Base-by-base conservation (phyloP, 1,284 basidiomycete species). In the Anthracocystis panici-leucophaei region DNA sequence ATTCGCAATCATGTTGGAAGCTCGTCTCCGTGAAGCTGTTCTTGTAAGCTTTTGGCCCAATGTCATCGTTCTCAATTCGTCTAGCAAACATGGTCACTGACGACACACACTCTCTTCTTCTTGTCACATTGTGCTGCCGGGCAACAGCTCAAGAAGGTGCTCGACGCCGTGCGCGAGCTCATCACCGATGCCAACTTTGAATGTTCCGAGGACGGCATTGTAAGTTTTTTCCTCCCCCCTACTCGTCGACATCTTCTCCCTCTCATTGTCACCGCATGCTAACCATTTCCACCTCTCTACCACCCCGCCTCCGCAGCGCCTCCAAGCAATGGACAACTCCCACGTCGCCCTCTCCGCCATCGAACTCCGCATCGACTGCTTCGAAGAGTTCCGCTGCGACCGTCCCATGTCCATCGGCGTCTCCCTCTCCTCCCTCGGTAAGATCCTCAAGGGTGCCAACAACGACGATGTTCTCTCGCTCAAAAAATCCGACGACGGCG, bases 251-350 rank as follows among this genome's bases (percentile, higher is more conserved):
- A 38, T 16, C 35, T 11, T 33, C 33, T 11, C 33, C 33, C 11
- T 33, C 10, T 38, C 10, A 38, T 38, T 12, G 31, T 33, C 31
- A 33, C 31, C 10, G 2, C 31, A 33, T 12, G 10, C 14, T 29
- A 23, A 25, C n/a, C 44, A 1, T 41, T 40, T n/a, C n/a, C n/a
- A n/a, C n/a, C 27, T 56, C n/a, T 59, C 35, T 25, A 35, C 40
- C 33, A 29, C 38, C 27, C 27, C 27, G 27, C 25, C 29, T 23
- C 45, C 29, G 44, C 66, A 82, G 80, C 78, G 77, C 49, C 78
- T 85, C 33, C 97, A 99, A 89, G 96, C 97, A 1, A 99, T 99
- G 97, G 97, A 99, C 89, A 98, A 97, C 89, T 98, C 96, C 7
- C 97, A 99, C 87, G 96, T 99, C 82, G 97, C 96, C 1, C 92